Conservation (phyloP, 139 green algal species). For the Tetraselmis striata region DNA sequence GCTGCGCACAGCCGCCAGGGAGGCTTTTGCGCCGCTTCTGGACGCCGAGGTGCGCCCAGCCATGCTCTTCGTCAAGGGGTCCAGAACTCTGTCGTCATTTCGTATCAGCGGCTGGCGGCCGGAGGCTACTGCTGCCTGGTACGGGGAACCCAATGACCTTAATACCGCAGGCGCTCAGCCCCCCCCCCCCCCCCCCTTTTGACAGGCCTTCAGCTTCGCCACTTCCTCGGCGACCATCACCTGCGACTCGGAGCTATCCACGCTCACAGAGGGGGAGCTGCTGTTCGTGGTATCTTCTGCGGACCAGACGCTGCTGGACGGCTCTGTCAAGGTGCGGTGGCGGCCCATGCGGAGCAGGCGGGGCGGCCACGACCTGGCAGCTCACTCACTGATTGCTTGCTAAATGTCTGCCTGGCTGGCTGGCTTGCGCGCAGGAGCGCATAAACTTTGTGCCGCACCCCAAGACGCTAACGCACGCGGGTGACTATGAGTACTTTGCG, state of each 20-base stretch:
- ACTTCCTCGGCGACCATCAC: not conserved
- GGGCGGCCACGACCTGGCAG: too few relatives aligned
- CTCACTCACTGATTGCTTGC: too few relatives aligned
- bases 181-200: too few relatives aligned
- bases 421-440: constrained; percentile 55
- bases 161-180: too few relatives aligned
- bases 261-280: not conserved
- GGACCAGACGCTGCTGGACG: not conserved
- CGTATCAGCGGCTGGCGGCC: too few relatives aligned
- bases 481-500: constrained; percentile 80
- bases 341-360: too few relatives aligned
- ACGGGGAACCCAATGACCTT: too few relatives aligned
- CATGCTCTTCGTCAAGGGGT: too few relatives aligned
- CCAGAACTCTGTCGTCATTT: too few relatives aligned
- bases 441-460: constrained; percentile 72
- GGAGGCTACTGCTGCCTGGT: too few relatives aligned
- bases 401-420: too few relatives aligned
- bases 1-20: not conserved
- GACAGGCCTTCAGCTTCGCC: not conserved
- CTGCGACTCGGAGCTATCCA: not conserved
- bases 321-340: not conserved
- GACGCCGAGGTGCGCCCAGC: not conserved
- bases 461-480: constrained; percentile 74
- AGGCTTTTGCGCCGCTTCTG: not conserved
- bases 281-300: not conserved